These are phyloP conservation scores for Verticillium dahliae DNA, from an alignment of 2,329 filamentous ascomycete species.

Conservation along the genomic window DNA sequence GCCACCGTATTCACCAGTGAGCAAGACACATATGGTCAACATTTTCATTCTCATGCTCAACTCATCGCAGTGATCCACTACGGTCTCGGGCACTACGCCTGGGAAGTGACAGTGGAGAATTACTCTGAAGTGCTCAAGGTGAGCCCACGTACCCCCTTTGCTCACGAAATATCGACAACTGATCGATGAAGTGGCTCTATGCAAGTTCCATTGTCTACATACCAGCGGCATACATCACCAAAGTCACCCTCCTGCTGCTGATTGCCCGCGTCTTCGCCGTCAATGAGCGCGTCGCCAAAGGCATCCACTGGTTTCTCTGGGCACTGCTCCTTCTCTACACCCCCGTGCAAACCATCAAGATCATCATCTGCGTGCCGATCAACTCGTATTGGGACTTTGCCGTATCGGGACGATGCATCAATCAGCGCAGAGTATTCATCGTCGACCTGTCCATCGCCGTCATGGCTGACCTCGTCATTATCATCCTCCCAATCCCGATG, in stretches of 20 bases:
- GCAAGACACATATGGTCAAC: no score
- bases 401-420: constrained; percentile 17
- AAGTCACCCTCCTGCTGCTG: constrained; percentile 21
- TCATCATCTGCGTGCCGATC: constrained; percentile 15
- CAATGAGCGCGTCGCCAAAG: constrained; percentile 11
- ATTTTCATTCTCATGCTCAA: not conserved
- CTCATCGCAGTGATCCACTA: constrained; percentile 13
- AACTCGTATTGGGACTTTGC: constrained; percentile 13
- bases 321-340: constrained; percentile 17
- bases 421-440: constrained; percentile 21
- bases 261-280: constrained; percentile 22
- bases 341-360: constrained; percentile 18
- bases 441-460: constrained; percentile 21
- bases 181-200: constrained; percentile 15
- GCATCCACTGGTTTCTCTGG: constrained; percentile 19
- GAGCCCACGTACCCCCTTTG: not conserved
- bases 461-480: constrained; percentile 23
- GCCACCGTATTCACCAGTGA: no score
- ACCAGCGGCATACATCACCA: constrained; percentile 19
- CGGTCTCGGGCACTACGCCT: constrained; percentile 15
- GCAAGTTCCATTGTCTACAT: constrained; percentile 18
- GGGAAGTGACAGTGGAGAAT: constrained; percentile 13
- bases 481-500: constrained; percentile 23
- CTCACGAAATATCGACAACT: no score
- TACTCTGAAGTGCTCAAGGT: constrained; percentile 13